Base-by-base conservation (phyloP, 148 eudicot species). In the Spergularia bocconei region DNA sequence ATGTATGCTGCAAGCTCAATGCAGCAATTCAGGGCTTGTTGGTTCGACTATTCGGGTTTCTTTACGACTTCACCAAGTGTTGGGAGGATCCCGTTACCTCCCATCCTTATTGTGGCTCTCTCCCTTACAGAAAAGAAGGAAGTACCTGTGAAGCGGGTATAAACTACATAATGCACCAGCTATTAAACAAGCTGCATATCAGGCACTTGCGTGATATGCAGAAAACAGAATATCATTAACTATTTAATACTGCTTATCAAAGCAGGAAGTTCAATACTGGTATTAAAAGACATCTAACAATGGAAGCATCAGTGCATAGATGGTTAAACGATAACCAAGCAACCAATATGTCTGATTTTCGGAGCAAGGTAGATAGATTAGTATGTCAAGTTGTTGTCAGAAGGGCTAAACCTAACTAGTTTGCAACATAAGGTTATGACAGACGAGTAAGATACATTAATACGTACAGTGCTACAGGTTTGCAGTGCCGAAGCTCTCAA, bases 401-500 rank as follows among this genome's bases (percentile, higher is more conserved):
- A 59, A 20, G 6, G 25, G 14, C 62, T 19, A 19, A 58, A 58
- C 23, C 48, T 44, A 44, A 44, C 48, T 44, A 44, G 48, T 44
- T 9, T 44, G 48, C 48, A 44, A 44, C 48, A 44, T 44, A 9
- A 44, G 10, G 48, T 6, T 44, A 6, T 4, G 48, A 44, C 48
- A 29, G 9, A 44, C 6, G 48, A 44, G 8, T 44, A 44, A 6
- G 48, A 44, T 44, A 44, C 48, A 44, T 6, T 66, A 3, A 1
- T 66, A 15, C 53, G 4, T 62, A 67, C 29, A 58, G 57, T 68
- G 38, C 71, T 50, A 51, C 72, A 52, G 39, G 36, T 81, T 72
- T 23, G 54, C 52, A 77, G 67, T 69, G 51, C 78, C 84, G 77
- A 86, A 83, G 33, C 70, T 81, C 7, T 82, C 82, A 9, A 87